Evolutionary conservation across 257 asterid genomes (phyloP), one percentile per base, ranked within the genome.

Genomic region (Solanum ahanhuiri): DNA sequence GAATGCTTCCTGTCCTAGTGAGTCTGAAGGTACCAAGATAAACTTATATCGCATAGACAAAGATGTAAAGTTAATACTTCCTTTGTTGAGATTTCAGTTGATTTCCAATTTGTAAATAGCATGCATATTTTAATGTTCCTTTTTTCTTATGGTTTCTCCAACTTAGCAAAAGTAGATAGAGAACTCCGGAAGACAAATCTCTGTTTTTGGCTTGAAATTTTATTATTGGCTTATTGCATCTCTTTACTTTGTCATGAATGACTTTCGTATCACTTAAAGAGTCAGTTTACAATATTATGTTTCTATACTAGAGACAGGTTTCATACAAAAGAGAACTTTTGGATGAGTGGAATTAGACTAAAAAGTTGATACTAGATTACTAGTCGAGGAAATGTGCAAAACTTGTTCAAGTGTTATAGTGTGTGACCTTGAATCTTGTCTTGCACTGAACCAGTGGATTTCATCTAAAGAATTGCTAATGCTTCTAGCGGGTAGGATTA

Each of bases 1-100:
- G 83, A 88, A 87, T 18, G 45, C 83, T 88, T 89, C 92, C 39
- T 85, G 12, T 85, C 30, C 91, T 83, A 91, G 93, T 91, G 85
- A 87, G 71, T 33, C 34, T 15, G 28, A 79, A 79, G 43, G 84
- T 79, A 45, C 10, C 2, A 28, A 30, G 6, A 79, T 79, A 33
- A 79, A 14, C 66, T 48, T 4, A 79, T 30, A 0, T 28, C 1
- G 1, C 15, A 41, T 77, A 14, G 14, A 15, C 37, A 45, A 12
- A 79, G 18, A 45, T 25, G 23, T 77, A 12, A 41, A 41, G 63
- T 25, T 77, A 77, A 12, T 43, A 41, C 83, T 41, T 43, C 63
- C 23, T 77, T 41, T 23, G 25, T 43, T 77, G 35, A 43, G 25
- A 77, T 77, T 77, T 77, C 64, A 77, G 0, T 45, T 77, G 9